Conservation (phyloP, 2,329 filamentous ascomycete genomes). For the Pseudopithomyces chartarum region DNA sequence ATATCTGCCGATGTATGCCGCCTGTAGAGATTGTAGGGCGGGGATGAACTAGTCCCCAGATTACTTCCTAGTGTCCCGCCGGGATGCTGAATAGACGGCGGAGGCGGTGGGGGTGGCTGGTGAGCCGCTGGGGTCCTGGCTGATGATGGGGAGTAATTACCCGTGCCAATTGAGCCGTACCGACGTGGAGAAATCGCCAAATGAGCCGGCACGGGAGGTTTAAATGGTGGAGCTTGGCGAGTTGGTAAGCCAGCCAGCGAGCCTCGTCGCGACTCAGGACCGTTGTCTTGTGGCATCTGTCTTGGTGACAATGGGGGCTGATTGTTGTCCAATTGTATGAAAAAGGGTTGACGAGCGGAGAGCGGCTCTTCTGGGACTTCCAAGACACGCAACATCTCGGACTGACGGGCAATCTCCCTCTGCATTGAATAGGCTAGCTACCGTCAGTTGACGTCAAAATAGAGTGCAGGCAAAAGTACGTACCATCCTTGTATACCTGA, state of each 20-base stretch:
- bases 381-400: constrained; percentile 60
- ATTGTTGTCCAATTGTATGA: constrained; percentile 47
- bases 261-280: constrained; percentile 69
- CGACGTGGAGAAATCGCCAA: constrained; percentile 77
- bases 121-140: constrained; percentile 73
- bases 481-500: constrained; percentile 80
- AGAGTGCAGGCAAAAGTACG: constrained; percentile 46
- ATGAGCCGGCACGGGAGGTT: constrained; percentile 80
- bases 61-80: constrained; percentile 54
- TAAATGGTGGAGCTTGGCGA: constrained; percentile 67
- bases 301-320: constrained; percentile 84
- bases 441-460: constrained; percentile 29
- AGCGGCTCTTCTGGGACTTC: constrained; percentile 68
- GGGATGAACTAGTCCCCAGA: constrained; percentile 53
- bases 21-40: constrained; percentile 71
- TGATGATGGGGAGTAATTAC: constrained; percentile 71
- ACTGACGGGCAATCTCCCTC: constrained; percentile 65
- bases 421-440: constrained; percentile 57
- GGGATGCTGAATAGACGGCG: constrained; percentile 67
- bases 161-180: constrained; percentile 84
- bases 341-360: constrained; percentile 59
- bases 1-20: constrained; percentile 97
- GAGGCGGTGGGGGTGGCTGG: constrained; percentile 63
- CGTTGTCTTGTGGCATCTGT: constrained; percentile 76
- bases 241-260: constrained; percentile 59